Conservation (phyloP, 768 basidiomycete genomes). For the Coprinopsis marcescibilis region DNA sequence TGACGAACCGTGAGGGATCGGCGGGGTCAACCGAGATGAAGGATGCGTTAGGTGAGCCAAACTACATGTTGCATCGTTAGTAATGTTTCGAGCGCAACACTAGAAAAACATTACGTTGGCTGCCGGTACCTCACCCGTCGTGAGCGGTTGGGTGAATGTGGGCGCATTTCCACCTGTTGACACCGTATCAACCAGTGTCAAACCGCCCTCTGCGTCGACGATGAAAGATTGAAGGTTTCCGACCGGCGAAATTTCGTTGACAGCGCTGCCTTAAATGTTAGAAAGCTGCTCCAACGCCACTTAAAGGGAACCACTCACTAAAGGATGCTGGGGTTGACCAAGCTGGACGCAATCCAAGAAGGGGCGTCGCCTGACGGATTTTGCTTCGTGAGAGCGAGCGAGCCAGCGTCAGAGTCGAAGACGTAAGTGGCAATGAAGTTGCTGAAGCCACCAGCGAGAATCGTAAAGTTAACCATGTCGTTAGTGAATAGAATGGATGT, state of each 20-base stretch:
- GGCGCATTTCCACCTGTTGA: conserved; percentile 48
- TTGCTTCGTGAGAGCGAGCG: conserved; percentile 31
- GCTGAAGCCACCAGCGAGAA: conserved; percentile 63
- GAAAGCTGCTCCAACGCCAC: neutral
- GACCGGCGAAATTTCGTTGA: conserved; percentile 43
- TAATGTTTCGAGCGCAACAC: conserved; percentile 27
- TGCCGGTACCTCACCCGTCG: conserved; percentile 52
- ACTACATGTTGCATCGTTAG: conserved; percentile 37
- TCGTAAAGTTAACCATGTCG: conserved; percentile 60
- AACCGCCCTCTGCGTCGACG: conserved; percentile 36
- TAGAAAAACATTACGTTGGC: conserved; percentile 31
- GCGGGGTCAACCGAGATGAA: conserved; percentile 41
- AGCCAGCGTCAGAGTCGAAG: conserved; percentile 28
- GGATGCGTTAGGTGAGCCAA: conserved; percentile 9
- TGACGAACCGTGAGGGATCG: conserved; percentile 28
- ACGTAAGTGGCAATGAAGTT: conserved; percentile 58
- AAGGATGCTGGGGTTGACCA: conserved; percentile 51
- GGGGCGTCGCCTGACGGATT: conserved; percentile 45
- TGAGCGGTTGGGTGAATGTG: conserved; percentile 44
- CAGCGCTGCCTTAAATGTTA: conserved; percentile 34
- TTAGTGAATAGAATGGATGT: neutral
- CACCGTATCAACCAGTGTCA: conserved; percentile 40
- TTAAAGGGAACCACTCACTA: conserved; percentile 40
- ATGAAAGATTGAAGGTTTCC: conserved; percentile 53
- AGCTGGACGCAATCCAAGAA: conserved; percentile 57